Evolutionary conservation across 768 basidiomycete genomes (phyloP).

Genomic region (Pulveroboletus sp.): DNA sequence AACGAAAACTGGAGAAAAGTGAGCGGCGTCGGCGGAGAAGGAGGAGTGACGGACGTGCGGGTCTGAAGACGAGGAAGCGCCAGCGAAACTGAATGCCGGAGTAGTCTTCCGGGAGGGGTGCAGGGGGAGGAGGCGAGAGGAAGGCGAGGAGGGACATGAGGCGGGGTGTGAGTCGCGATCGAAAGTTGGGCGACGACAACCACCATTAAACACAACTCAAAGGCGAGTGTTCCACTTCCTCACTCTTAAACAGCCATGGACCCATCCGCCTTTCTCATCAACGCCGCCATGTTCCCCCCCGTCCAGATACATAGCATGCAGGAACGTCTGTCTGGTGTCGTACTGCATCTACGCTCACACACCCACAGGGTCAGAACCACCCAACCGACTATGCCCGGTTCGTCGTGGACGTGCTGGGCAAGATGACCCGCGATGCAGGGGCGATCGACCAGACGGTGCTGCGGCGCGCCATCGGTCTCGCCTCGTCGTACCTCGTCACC

Average conservation of each 20-base stretch:
- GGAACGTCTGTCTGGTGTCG: slow-evolving; percentile 14
- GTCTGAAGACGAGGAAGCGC: slow-evolving; percentile 76
- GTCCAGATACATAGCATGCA: slow-evolving; percentile 32
- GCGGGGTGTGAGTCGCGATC: not conserved
- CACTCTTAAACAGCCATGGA: slow-evolving; percentile 20
- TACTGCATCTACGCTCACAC: not conserved
- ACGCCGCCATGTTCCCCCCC: slow-evolving; percentile 18
- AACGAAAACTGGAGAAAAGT: slow-evolving; percentile 49
- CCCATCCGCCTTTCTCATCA: slow-evolving; percentile 16
- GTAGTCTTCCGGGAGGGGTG: slow-evolving; percentile 46
- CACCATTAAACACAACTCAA: slow-evolving; percentile 11
- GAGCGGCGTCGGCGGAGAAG: not conserved
- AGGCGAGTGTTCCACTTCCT: slow-evolving; percentile 14
- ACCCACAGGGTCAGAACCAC: slow-evolving; percentile 29
- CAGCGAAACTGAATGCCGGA: slow-evolving; percentile 71
- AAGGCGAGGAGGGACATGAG: slow-evolving; percentile 19
- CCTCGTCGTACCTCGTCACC: slow-evolving; percentile 76
- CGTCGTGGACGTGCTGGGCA: slow-evolving; percentile 52
- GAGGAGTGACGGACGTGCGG: slow-evolving; percentile 49
- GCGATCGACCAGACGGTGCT: slow-evolving; percentile 58
- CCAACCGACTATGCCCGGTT: slow-evolving; percentile 61
- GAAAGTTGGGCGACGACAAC: slow-evolving; percentile 5
- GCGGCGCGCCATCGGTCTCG: slow-evolving; percentile 61
- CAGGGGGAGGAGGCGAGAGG: slow-evolving; percentile 6
- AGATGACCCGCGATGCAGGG: slow-evolving; percentile 43